Percentiles rank a stretch among this genome's conserved stretches.
Evolutionary conservation across 805 yeast species (phyloP).

Genomic region (Candida khao-thaluensis): DNA sequence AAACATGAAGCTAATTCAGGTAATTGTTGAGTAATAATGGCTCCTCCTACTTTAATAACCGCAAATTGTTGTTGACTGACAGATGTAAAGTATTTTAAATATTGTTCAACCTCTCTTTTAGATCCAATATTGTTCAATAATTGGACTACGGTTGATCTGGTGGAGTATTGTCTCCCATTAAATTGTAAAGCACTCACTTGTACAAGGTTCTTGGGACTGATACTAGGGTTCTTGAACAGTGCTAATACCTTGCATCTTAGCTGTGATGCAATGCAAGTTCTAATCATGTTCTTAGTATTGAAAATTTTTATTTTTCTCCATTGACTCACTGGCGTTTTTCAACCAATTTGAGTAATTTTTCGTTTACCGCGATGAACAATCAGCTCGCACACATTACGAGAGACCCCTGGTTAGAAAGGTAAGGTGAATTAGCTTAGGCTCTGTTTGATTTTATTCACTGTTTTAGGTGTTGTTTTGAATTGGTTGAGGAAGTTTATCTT

Average conservation of each 20-base stretch:
- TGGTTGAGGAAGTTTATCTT: no score
- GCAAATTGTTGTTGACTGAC: constrained; percentile 97
- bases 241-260: constrained; percentile 8
- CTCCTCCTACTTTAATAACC: constrained; percentile 98
- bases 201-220: background rate
- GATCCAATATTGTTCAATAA: constrained; percentile 94
- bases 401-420: no score
- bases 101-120: constrained; percentile 97
- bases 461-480: no score
- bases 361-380: constrained; percentile 10
- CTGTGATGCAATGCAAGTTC: constrained; percentile 6
- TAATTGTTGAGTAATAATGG: constrained; percentile 92
- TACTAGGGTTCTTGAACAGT: background rate
- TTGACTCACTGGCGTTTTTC: constrained; percentile 11
- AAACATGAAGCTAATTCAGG: constrained; percentile 92
- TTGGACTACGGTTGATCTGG: constrained; percentile 95
- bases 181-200: no score
- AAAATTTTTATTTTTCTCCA: constrained; percentile 10
- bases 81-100: constrained; percentile 92
- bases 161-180: constrained; percentile 40
- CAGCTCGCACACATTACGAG: no score
- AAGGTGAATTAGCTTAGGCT: no score
- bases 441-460: no score
- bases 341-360: constrained; percentile 20
- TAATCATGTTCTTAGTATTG: constrained; percentile 4